Evolutionary conservation across 768 basidiomycete species (phyloP).

Genomic region (Suillus hirtellus): DNA sequence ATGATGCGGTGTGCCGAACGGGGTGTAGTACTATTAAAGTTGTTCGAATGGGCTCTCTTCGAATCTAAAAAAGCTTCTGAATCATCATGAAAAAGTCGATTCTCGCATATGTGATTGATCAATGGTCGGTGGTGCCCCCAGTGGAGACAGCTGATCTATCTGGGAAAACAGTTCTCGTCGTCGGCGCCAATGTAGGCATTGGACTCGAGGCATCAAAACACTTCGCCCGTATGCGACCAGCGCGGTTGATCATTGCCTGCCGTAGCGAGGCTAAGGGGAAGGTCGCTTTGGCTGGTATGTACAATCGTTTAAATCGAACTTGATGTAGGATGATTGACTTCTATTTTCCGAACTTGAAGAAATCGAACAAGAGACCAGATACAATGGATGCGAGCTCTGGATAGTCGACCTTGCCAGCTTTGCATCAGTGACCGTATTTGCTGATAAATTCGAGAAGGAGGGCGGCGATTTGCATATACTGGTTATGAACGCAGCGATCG

Average conservation of each 20-base stretch:
- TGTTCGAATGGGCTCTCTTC: neutral
- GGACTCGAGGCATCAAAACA: slow-evolving; percentile 35
- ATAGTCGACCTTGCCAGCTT: too few relatives aligned
- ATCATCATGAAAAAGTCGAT: slow-evolving; percentile 15
- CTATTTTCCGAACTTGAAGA: slow-evolving; percentile 16
- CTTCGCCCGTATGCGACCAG: slow-evolving; percentile 32
- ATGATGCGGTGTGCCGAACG: neutral
- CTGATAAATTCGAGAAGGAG: slow-evolving; percentile 21
- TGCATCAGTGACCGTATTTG: slow-evolving; percentile 7
- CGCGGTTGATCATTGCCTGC: slow-evolving; percentile 29
- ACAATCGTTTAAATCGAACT: neutral
- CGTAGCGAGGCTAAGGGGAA: slow-evolving; percentile 28
- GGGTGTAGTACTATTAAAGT: neutral
- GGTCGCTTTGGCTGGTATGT: slow-evolving; percentile 24
- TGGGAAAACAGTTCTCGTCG: slow-evolving; percentile 32
- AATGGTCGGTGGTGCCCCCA: slow-evolving; percentile 20
- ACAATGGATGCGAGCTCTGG: too few relatives aligned
- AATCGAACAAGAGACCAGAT: slow-evolving; percentile 16
- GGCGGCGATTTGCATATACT: slow-evolving; percentile 35
- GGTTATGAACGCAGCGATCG: slow-evolving; percentile 44
- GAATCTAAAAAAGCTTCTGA: neutral
- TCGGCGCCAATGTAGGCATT: slow-evolving; percentile 35
- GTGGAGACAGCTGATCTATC: slow-evolving; percentile 24
- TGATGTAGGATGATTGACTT: neutral
- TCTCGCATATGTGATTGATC: slow-evolving; percentile 13